Percentiles rank a stretch among this genome's conserved stretches.
Evolutionary conservation across 176 grass and related monocot species (phyloP).

Genomic region (Raddia guianensis): DNA sequence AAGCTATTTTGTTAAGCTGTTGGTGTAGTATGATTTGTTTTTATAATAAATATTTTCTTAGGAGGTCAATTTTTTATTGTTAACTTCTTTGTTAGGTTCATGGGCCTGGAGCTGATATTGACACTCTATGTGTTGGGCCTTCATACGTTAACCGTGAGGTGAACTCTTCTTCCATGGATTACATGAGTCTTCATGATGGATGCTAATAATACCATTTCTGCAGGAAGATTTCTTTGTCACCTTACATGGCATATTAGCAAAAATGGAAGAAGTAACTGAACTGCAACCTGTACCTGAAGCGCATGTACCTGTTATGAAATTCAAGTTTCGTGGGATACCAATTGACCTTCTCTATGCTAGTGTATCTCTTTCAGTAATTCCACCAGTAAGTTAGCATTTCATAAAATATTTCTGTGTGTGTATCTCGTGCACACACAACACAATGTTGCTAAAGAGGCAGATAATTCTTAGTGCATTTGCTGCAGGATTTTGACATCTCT

Average conservation of each 20-base stretch:
- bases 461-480: conserved; percentile 18
- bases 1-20: conserved; percentile 12
- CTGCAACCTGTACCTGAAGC: conserved; percentile 91
- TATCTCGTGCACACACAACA: not conserved
- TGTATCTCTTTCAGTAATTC: conserved; percentile 87
- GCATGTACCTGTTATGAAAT: conserved; percentile 94
- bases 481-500: conserved; percentile 89
- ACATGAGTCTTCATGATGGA: not conserved
- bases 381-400: conserved; percentile 59
- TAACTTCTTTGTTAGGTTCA: conserved; percentile 65
- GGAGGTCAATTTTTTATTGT: not conserved
- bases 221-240: conserved; percentile 96
- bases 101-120: conserved; percentile 93
- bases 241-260: conserved; percentile 64
- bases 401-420: conserved; percentile 15
- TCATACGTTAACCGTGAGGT: conserved; percentile 99
- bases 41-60: not conserved
- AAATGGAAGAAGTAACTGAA: conserved; percentile 85
- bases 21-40: conserved; percentile 6
- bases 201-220: conserved; percentile 42
- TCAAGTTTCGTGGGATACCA: conserved; percentile 86
- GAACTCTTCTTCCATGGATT: conserved; percentile 26
- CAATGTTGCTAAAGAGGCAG: not conserved
- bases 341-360: conserved; percentile 98
- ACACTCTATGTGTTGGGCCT: conserved; percentile 93